A percentile compares a stretch with the other conserved stretches of the same genome.
Evolutionary conservation across 106 monocot genomes (phyloP).

Genomic region (Chionographis japonica): DNA sequence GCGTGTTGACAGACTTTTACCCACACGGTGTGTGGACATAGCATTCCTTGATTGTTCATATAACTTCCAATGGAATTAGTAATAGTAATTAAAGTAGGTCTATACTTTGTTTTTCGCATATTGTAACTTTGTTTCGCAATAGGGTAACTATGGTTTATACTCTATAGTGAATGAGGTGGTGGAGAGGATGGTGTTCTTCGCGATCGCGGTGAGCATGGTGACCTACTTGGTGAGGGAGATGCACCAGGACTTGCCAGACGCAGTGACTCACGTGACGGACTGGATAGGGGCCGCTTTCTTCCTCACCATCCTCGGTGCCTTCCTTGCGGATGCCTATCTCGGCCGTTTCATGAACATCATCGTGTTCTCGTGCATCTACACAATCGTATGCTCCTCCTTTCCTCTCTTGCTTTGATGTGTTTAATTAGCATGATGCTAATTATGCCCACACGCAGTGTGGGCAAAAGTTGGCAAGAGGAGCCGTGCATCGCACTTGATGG

Average conservation of each 20-base stretch:
- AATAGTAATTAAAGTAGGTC: too few species aligned
- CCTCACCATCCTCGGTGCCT: conserved; percentile 42
- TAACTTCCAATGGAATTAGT: too few species aligned
- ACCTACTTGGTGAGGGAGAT: conserved; percentile 23
- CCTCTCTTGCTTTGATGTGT: neutral
- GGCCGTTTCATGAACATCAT: conserved; percentile 44
- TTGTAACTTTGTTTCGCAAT: too few species aligned
- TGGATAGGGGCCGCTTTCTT: conserved; percentile 40
- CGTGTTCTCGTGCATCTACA: conserved; percentile 37
- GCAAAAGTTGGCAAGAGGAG: too few species aligned
- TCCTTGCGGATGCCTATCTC: conserved; percentile 43
- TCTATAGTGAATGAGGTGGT: conserved; percentile 35
- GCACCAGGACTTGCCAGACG: conserved; percentile 21
- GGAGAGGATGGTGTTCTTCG: conserved; percentile 52
- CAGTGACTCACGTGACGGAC: conserved; percentile 28
- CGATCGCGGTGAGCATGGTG: conserved; percentile 32
- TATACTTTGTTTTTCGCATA: too few species aligned
- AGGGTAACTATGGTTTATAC: too few species aligned
- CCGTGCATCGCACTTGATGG: too few species aligned
- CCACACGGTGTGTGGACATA: too few species aligned
- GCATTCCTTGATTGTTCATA: too few species aligned
- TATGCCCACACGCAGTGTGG: too few species aligned
- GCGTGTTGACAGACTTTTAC: too few species aligned
- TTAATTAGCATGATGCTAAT: neutral
- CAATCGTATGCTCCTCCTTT: conserved; percentile 10